These are phyloP conservation scores for Yamadazyma diospyri DNA, from an alignment of 1,139 yeast genomes.

Conservation along the genomic window DNA sequence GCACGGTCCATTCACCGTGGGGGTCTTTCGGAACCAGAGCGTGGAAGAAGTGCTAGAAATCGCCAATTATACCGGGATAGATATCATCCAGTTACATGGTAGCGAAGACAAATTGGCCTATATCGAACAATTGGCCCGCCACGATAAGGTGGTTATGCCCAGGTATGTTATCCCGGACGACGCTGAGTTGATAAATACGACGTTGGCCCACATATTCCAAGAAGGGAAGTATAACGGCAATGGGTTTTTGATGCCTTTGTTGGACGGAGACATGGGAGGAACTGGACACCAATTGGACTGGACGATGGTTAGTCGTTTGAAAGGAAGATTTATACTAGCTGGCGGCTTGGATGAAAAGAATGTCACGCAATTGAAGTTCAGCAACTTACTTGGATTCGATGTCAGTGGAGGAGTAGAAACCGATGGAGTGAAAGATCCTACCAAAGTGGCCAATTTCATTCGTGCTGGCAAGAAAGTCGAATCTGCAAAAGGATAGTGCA, in stretches of 20 bases:
- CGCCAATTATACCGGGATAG: slow-evolving; percentile 52
- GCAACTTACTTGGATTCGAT: slow-evolving; percentile 78
- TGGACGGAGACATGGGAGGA: slow-evolving; percentile 91
- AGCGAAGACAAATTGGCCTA: slow-evolving; percentile 57
- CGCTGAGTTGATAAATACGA: slow-evolving; percentile 18
- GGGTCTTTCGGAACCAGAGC: slow-evolving; percentile 85
- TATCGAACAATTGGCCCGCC: slow-evolving; percentile 24
- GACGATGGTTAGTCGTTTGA: slow-evolving; percentile 36
- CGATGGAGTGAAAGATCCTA: slow-evolving; percentile 61
- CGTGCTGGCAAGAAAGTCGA: slow-evolving; percentile 34
- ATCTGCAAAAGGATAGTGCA: no score
- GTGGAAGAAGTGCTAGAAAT: slow-evolving; percentile 53
- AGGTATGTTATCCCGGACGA: slow-evolving; percentile 67
- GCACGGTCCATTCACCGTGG: slow-evolving; percentile 75
- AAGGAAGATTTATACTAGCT: slow-evolving; percentile 65
- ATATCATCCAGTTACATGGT: slow-evolving; percentile 88
- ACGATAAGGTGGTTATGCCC: slow-evolving; percentile 59
- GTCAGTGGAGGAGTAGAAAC: slow-evolving; percentile 94
- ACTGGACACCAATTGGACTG: slow-evolving; percentile 81
- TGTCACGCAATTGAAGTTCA: slow-evolving; percentile 49
- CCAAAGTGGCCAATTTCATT: slow-evolving; percentile 59
- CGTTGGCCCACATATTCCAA: slow-evolving; percentile 12
- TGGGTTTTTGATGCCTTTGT: slow-evolving; percentile 45
- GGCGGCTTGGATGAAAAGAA: slow-evolving; percentile 86
- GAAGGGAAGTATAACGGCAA: slow-evolving; percentile 29